Base-by-base conservation (phyloP, 768 basidiomycete genomes). In the Russula sp. region DNA sequence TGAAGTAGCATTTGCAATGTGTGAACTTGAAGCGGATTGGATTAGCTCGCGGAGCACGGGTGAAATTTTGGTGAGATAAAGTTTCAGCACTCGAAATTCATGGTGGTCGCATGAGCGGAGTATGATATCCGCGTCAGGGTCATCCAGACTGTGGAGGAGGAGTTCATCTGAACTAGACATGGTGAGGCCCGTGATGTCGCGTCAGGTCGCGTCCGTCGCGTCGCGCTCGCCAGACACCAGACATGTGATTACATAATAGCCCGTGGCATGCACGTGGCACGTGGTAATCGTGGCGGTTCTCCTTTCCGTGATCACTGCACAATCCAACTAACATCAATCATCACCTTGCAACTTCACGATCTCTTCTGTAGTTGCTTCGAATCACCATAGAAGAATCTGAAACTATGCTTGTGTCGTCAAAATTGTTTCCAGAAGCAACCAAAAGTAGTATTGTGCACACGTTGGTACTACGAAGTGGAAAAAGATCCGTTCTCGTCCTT, bases 31-130 rank as follows among this genome's bases (percentile, higher is more conserved):
- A 22, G 46, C 22, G n/a, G 46, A 48, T 42, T 32, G 38, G 30
- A 63, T 32, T 13, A 26, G 20, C 3, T 48, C 26, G 40, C 69
- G 68, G 65, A 82, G 76, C 20, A 82, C 72, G 1, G 77, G 69
- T 14, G 79, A 82, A 5, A 78, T 77, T 62, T 72, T 77, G 40
- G 75, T 73, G 42, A 84, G 67, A 40, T 79, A 75, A 50, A 78
- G 63, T 51, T 75, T 78, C 69, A 79, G 76, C 40, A 83, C 73
- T 38, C 76, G 78, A 68, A 83, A 83, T 10, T 74, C 67, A 2
- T 76, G 74, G 10, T 74, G 76, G 60, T 83, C 80, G 1, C 74
- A 69, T 11, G 80, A 77, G 51, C 75, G 75, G 42, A 83, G 71
- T 49, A 79, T 72, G 63, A 81, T 69, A 65, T 82, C 80, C 9